Percentiles rank a stretch among this genome's conserved stretches.
phyloP scores from a whole-genome alignment of 495 filamentous ascomycete genomes.

The Cryomyces minteri region DNA sequence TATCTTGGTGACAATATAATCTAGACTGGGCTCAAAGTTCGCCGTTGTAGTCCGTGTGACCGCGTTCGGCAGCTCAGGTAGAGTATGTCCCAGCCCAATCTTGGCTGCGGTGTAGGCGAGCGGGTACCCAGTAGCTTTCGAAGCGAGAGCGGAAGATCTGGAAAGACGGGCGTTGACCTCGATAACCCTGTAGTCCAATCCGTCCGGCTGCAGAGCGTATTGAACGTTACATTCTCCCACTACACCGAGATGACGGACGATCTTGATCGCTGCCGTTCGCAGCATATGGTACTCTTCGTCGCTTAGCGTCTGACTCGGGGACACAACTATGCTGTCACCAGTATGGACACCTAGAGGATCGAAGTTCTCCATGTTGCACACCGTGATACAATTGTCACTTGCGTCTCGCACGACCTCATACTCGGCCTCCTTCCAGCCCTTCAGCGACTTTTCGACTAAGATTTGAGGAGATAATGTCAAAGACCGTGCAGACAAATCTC shows the following conservation, averaged over 20 bases:
- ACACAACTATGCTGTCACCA: slow-evolving; percentile 95
- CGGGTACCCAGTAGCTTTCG: slow-evolving; percentile 93
- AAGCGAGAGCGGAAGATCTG: slow-evolving; percentile 83
- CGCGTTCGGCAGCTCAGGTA: slow-evolving; percentile 89
- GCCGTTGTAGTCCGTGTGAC: slow-evolving; percentile 97
- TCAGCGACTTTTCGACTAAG: slow-evolving; percentile 96
- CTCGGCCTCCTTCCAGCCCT: slow-evolving; percentile 98
- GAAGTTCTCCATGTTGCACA: slow-evolving; percentile 99
- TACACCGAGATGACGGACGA: slow-evolving; percentile 90
- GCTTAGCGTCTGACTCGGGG: slow-evolving; percentile 87
- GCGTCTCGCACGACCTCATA: slow-evolving; percentile 96
- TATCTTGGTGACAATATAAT: slow-evolving; percentile 97
- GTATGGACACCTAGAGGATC: slow-evolving; percentile 97
- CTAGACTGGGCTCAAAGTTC: slow-evolving; percentile 93
- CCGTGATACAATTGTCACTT: slow-evolving; percentile 95
- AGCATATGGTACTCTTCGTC: slow-evolving; percentile 99
- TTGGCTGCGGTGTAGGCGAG: slow-evolving; percentile 90
- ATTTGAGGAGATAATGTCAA: slow-evolving; percentile 94
- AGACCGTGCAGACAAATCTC: slow-evolving; percentile 80
- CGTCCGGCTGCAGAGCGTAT: slow-evolving; percentile 93
- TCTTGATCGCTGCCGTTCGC: slow-evolving; percentile 93
- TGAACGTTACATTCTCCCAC: slow-evolving; percentile 99
- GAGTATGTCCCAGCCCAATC: slow-evolving; percentile 84
- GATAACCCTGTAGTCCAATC: slow-evolving; percentile 94
- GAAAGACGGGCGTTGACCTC: slow-evolving; percentile 97